These are phyloP conservation scores for Acarospora socialis DNA, from an alignment of 2,329 filamentous ascomycete species.

Conservation along the genomic window DNA sequence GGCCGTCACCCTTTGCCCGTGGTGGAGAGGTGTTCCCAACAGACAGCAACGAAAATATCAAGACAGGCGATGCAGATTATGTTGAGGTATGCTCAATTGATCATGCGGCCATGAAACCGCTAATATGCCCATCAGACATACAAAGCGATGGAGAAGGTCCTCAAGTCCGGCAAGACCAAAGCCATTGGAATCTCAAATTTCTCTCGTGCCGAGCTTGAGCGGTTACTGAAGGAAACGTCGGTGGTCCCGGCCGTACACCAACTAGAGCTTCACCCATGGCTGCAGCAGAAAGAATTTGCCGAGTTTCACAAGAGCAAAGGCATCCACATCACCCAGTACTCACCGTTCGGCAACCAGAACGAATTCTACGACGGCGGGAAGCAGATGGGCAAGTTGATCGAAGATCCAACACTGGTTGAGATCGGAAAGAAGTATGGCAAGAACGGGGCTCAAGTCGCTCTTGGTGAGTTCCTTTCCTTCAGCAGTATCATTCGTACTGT, in stretches of 20 bases:
- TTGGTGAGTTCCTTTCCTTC: constrained; percentile 22
- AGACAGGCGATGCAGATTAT: constrained; percentile 32
- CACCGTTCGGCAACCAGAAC: constrained; percentile 41
- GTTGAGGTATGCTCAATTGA: constrained; percentile 26
- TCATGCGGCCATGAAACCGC: neutral
- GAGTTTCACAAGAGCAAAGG: constrained; percentile 35
- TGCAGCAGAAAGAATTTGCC: constrained; percentile 36
- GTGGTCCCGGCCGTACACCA: constrained; percentile 37
- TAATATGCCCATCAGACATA: constrained; percentile 26
- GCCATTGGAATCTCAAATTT: constrained; percentile 43
- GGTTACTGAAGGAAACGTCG: constrained; percentile 29
- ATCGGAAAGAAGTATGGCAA: constrained; percentile 40
- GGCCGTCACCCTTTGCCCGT: constrained; percentile 40
- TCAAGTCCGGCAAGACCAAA: constrained; percentile 29
- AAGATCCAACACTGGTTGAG: constrained; percentile 34
- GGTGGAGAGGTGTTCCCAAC: constrained; percentile 35
- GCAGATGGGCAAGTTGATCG: constrained; percentile 35
- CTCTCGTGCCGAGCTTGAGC: constrained; percentile 33
- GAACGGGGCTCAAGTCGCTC: constrained; percentile 35
- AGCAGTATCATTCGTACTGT: neutral
- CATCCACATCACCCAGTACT: constrained; percentile 42
- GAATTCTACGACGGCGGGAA: constrained; percentile 31
- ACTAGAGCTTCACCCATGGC: constrained; percentile 39
- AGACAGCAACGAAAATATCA: constrained; percentile 27
- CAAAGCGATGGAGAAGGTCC: constrained; percentile 34